Evolutionary conservation across 257 asterid species (phyloP), one percentile per base, ranked within the genome.

Genomic region (Solanum lignicaule): DNA sequence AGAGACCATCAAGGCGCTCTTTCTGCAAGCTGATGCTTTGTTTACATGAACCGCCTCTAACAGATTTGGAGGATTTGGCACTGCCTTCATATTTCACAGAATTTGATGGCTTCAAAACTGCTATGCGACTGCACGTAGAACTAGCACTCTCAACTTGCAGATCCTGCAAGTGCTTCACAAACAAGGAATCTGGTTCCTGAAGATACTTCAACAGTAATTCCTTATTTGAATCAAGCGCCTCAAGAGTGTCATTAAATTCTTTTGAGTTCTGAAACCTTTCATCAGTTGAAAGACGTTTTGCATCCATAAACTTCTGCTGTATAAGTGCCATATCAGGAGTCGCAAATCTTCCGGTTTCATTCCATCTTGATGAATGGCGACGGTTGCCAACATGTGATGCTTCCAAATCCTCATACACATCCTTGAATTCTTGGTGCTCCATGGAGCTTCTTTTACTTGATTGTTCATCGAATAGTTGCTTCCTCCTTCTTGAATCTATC

Each of bases 401-500:
- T 92, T 96, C 99, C 88, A 92, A 88, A 89, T 97, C 99, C 93
- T 95, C 99, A 72, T 94, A 92, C 66, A 96, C 97, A 88, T 96
- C 98, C 89, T 92, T 95, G 90, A 93, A 94, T 69, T 91, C 96
- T 55, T 83, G 96, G 62, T 92, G 95, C 38, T 95, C 94, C 86
- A 85, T 88, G 68, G 92, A 89, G 90, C 92, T 91, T 89, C 92
- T 91, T 86, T 90, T 79, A 86, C 88, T 92, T 2, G 90, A 62
- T 79, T 38, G 90, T 69, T 88, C 89, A 66, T 90, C 94, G 66
- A 66, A 58, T 25, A 87, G 71, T 78, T 91, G 92, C 87, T 81
- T 88, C 65, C 88, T 90, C 86, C 83, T 83, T 9, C 83, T 91
- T 60, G 43, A 41, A 39, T 86, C 87, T 75, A n/a, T 31, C 48